Conservation (phyloP, 176 grass and related monocot species). For the Zizania latifolia region DNA sequence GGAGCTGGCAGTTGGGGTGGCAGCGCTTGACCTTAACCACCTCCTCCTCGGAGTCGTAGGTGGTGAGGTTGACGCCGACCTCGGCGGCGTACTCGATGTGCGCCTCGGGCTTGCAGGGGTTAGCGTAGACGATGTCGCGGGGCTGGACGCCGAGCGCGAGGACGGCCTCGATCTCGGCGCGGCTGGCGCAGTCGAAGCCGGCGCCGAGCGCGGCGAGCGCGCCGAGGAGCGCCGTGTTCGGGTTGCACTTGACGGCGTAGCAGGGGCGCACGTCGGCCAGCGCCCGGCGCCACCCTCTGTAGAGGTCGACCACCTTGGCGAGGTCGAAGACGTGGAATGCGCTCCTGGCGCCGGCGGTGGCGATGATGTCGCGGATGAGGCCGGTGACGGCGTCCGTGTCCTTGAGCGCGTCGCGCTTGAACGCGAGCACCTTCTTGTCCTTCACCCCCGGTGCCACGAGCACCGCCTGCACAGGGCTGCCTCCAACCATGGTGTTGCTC, state of each 20-base stretch:
- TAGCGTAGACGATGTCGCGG: conserved; percentile 28
- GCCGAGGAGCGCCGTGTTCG: not conserved
- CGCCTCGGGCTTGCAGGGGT: conserved; percentile 42
- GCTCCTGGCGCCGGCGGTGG: not conserved
- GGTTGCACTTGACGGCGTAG: conserved; percentile 58
- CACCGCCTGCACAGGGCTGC: conserved; percentile 25
- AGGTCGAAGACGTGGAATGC: conserved; percentile 45
- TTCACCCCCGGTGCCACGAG: conserved; percentile 31
- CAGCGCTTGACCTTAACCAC: conserved; percentile 27
- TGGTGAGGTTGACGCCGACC: conserved; percentile 33
- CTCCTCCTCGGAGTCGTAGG: conserved; percentile 36
- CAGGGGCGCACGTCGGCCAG: conserved; percentile 23
- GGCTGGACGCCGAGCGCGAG: conserved; percentile 12
- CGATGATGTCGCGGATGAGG: conserved; percentile 18
- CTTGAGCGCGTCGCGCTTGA: conserved; percentile 10
- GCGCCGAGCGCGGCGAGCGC: conserved; percentile 21
- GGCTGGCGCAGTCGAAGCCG: conserved; percentile 41
- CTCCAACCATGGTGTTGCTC: conserved; percentile 18
- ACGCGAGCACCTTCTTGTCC: conserved; percentile 20
- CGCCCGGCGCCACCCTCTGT: not conserved
- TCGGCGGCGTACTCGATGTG: conserved; percentile 33
- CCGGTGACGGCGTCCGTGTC: conserved; percentile 1
- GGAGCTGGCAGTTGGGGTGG: conserved; percentile 28
- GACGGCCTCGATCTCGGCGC: conserved; percentile 36
- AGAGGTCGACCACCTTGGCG: conserved; percentile 13